Base-by-base conservation (phyloP, 208 protist genomes). In the Acanthamoeba lenticulata region DNA sequence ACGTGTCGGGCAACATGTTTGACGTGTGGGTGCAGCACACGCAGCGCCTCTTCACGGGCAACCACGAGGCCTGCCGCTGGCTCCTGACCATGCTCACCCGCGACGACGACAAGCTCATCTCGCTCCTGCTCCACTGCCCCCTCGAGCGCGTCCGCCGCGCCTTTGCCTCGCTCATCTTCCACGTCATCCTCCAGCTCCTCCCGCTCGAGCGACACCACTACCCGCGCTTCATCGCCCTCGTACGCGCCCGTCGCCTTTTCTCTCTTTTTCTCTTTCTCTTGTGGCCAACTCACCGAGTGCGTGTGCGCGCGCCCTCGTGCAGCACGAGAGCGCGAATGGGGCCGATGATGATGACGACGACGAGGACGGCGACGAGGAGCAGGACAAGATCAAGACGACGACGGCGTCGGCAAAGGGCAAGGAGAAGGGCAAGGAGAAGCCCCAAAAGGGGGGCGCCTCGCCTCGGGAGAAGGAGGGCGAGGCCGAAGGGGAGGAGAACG, bases 21-120 rank as follows among this genome's bases (percentile, higher is more conserved):
- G 86, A 92, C 42, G 34, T 74, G 0, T 92, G 86, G 86, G 86
- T 92, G 57, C 40, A 92, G 40, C 86, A 92, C 86, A 72, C 29
- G 40, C 17, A 92, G 29, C 86, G 57, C 19, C 60, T 92, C 0
- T 92, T 74, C 57, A 49, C 86, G 9, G 42, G 17, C 44, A 92
- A 92, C 38, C 86, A 24, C 60, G 60, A 92, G 86, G 86, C 86
- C 3, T 92, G 86, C n/a, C 86, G 86, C 42, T 92, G 86, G 86
- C 40, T 92, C 36, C 15, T 92, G 47, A 74, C 34, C 29, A 92
- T 92, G 86, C 60, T 92, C 55, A 55, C 29, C 57, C 69, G 74
- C 34, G 86, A 92, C 29, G 60, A 47, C 29, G 57, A 92, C 44
- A 65, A 55, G 49, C 32, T 92, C 40, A 27, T 55, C 15, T 42